Evolutionary conservation across 1,284 basidiomycete species (phyloP).

Genomic region (Boletus sp.): DNA sequence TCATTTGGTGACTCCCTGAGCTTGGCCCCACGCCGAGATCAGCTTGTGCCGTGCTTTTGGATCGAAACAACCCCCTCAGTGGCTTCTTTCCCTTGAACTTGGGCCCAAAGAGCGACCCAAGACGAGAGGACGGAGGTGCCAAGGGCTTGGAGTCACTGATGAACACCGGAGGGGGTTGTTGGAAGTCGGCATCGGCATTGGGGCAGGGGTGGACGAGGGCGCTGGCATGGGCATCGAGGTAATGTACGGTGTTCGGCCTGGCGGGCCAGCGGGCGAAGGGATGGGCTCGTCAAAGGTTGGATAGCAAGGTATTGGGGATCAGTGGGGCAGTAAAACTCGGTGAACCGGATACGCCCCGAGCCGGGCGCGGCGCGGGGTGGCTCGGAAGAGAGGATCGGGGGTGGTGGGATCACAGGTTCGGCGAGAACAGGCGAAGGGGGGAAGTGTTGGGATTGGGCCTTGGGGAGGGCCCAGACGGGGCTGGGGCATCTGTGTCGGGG

Average conservation of each 20-base stretch:
- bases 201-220: conserved; percentile 9
- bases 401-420: conserved; percentile 33
- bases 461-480: conserved; percentile 6
- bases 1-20: conserved; percentile 27
- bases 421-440: conserved; percentile 16
- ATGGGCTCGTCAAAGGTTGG: conserved; percentile 12
- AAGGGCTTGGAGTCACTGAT: conserved; percentile 10
- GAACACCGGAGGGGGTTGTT: conserved; percentile 17
- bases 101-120: conserved; percentile 30
- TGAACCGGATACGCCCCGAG: conserved; percentile 34
- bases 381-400: conserved; percentile 16
- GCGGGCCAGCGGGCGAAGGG: conserved; percentile 36
- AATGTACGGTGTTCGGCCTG: conserved; percentile 19
- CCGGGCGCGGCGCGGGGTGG: conserved; percentile 11
- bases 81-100: conserved; percentile 34
- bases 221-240: conserved; percentile 13
- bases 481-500: conserved; percentile 29
- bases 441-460: conserved; percentile 18
- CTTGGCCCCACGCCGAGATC: conserved; percentile 21
- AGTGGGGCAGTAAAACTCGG: conserved; percentile 32
- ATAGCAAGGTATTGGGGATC: conserved; percentile 12
- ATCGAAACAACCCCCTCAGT: conserved; percentile 32
- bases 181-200: conserved; percentile 17
- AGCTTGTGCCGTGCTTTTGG: conserved; percentile 27
- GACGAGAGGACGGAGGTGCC: conserved; percentile 23